These are phyloP conservation scores for Baeospora myosura DNA, from an alignment of 1,284 basidiomycete species.

Conservation along the genomic window DNA sequence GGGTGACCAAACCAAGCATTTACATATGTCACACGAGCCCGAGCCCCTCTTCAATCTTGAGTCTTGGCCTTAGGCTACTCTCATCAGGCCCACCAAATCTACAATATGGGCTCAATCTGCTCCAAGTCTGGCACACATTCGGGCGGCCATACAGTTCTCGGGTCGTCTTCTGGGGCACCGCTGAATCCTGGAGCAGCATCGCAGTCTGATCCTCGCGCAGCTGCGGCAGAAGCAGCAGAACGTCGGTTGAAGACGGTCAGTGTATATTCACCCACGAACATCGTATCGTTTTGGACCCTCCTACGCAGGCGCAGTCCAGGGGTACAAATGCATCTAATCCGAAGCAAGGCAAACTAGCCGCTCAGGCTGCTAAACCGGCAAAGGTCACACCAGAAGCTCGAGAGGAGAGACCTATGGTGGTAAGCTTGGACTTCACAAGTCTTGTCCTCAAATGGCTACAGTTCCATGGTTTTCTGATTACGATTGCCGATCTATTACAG, in stretches of 20 bases:
- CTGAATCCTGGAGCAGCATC: slow-evolving; percentile 19
- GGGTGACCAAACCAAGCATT: too few relatives aligned
- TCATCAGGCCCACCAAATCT: too few relatives aligned
- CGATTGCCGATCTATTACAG: background rate
- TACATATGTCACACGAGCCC: too few relatives aligned
- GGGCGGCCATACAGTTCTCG: slow-evolving; percentile 49
- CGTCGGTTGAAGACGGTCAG: slow-evolving; percentile 37
- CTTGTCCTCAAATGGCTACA: background rate
- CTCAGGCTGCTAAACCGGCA: slow-evolving; percentile 43
- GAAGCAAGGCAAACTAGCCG: slow-evolving; percentile 55
- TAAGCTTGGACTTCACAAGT: slow-evolving; percentile 20
- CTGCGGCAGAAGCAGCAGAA: slow-evolving; percentile 67
- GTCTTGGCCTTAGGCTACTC: too few relatives aligned
- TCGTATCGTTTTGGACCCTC: slow-evolving; percentile 11
- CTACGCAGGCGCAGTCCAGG: slow-evolving; percentile 47
- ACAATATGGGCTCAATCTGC: slow-evolving; percentile 29
- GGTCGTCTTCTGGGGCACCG: slow-evolving; percentile 25
- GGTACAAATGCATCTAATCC: slow-evolving; percentile 58
- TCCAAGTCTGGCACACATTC: slow-evolving; percentile 49
- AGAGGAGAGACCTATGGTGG: slow-evolving; percentile 59
- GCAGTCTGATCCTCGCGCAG: slow-evolving; percentile 43
- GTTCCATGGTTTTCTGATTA: background rate
- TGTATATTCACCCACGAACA: background rate
- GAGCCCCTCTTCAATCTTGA: too few relatives aligned
- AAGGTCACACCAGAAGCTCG: slow-evolving; percentile 37